Evolutionary conservation across 495 filamentous ascomycete species (phyloP).

Genomic region (Daldinia caldariorum): DNA sequence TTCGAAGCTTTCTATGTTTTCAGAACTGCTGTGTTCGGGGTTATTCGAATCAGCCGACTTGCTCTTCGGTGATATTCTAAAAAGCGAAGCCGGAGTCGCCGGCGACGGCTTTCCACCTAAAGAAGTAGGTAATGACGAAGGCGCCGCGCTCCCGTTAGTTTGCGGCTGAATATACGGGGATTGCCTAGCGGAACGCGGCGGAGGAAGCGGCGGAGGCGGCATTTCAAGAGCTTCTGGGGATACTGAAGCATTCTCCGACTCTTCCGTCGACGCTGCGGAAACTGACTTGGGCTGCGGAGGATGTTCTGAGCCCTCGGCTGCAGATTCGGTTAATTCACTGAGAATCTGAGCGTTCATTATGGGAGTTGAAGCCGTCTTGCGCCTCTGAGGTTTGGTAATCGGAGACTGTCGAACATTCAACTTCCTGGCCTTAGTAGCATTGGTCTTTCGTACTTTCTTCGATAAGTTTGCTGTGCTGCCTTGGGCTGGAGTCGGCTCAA

Average conservation of each 20-base stretch:
- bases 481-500: slow-evolving; percentile 53
- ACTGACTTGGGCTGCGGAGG: slow-evolving; percentile 47
- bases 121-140: slow-evolving; percentile 35
- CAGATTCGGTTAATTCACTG: slow-evolving; percentile 59
- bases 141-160: slow-evolving; percentile 34
- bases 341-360: slow-evolving; percentile 65
- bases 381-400: slow-evolving; percentile 80
- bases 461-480: slow-evolving; percentile 51
- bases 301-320: slow-evolving; percentile 34
- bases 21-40: slow-evolving; percentile 58
- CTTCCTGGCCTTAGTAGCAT: slow-evolving; percentile 59
- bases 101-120: slow-evolving; percentile 60
- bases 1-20: slow-evolving; percentile 72
- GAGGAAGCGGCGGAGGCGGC: slow-evolving; percentile 66
- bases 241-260: slow-evolving; percentile 63
- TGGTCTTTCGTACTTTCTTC: slow-evolving; percentile 60
- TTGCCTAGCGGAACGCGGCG: slow-evolving; percentile 55
- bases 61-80: slow-evolving; percentile 67
- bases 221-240: slow-evolving; percentile 67
- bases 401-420: slow-evolving; percentile 78
- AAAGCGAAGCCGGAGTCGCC: slow-evolving; percentile 86
- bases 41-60: slow-evolving; percentile 47
- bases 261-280: slow-evolving; percentile 53
- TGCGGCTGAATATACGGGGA: slow-evolving; percentile 62
- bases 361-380: slow-evolving; percentile 66